These are phyloP conservation scores for Wickerhamiella nectarea DNA, from an alignment of 805 yeast genomes.

Conservation along the genomic window DNA sequence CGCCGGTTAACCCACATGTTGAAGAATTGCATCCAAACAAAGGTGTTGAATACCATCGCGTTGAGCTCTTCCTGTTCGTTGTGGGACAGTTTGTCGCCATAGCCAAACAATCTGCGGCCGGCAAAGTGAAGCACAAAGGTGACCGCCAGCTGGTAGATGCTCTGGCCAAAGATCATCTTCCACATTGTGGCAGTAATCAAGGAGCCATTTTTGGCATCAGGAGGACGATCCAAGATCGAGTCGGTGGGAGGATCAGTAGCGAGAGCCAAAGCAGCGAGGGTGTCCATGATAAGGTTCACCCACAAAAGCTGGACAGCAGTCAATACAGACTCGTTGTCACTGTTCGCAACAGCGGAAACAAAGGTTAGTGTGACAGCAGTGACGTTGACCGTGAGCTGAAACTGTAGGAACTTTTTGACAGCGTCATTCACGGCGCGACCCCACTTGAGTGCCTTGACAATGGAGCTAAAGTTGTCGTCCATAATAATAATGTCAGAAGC, in stretches of 20 bases:
- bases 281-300: conserved; percentile 98
- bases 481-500: conserved; percentile 85
- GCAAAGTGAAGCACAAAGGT: conserved; percentile 75
- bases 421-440: conserved; percentile 88
- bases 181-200: conserved; percentile 87
- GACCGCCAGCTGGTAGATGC: conserved; percentile 59
- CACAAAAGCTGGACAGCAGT: conserved; percentile 95
- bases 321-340: conserved; percentile 69
- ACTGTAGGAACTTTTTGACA: conserved; percentile 89
- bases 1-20: conserved; percentile 83
- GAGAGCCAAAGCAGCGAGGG: conserved; percentile 90
- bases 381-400: conserved; percentile 88
- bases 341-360: conserved; percentile 78
- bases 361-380: conserved; percentile 94
- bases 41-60: conserved; percentile 86
- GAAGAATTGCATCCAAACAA: conserved; percentile 97
- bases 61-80: conserved; percentile 47
- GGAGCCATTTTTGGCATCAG: conserved; percentile 67
- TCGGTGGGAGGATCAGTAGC: conserved; percentile 96
- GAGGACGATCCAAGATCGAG: conserved; percentile 61
- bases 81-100: conserved; percentile 21
- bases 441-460: conserved; percentile 96
- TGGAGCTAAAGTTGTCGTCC: conserved; percentile 90
- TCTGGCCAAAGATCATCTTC: conserved; percentile 94
- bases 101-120: conserved; percentile 44